A percentile compares a stretch with the other conserved stretches of the same genome.
Conservation (phyloP, 2,329 filamentous ascomycete genomes). For the Alternaria hordeiaustralica region DNA sequence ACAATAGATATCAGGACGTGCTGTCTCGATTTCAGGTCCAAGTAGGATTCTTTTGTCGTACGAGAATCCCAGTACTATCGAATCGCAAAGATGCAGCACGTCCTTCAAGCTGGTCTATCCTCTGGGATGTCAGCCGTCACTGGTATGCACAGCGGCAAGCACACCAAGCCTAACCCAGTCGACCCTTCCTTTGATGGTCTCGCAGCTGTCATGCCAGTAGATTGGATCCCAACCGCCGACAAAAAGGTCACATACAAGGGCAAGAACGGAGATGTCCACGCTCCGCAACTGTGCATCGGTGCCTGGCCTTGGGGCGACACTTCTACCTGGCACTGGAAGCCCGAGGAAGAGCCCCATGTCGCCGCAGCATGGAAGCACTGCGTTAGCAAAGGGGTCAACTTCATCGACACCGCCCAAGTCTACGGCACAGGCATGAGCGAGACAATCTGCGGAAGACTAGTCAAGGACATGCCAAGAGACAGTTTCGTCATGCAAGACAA, state of each 20-base stretch:
- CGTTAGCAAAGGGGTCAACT: conserved; percentile 2
- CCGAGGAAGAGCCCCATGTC: not conserved
- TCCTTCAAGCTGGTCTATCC: not conserved
- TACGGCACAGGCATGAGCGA: conserved; percentile 3
- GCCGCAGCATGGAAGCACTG: conserved; percentile 3
- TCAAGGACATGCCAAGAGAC: not conserved
- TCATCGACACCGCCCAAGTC: conserved; percentile 2
- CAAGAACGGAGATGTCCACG: not conserved
- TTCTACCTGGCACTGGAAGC: conserved; percentile 4
- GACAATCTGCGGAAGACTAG: not conserved
- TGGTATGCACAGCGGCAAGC: conserved; percentile 3
- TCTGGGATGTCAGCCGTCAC: not conserved
- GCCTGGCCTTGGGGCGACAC: conserved; percentile 3
- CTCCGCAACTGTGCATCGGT: not conserved
- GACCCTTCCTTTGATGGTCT: conserved; percentile 1
- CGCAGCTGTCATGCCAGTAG: not conserved
- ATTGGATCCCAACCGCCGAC: not conserved
- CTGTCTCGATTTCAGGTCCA: not conserved
- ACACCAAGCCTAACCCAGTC: conserved; percentile 1
- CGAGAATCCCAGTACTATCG: not conserved
- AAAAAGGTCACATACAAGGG: not conserved
- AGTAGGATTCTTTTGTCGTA: not conserved
- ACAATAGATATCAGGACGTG: not conserved
- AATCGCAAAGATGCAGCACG: not conserved
- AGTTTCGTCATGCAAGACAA: conserved; percentile 3